Base-by-base conservation (phyloP, 163 green algal species). In the Volvox carteri region DNA sequence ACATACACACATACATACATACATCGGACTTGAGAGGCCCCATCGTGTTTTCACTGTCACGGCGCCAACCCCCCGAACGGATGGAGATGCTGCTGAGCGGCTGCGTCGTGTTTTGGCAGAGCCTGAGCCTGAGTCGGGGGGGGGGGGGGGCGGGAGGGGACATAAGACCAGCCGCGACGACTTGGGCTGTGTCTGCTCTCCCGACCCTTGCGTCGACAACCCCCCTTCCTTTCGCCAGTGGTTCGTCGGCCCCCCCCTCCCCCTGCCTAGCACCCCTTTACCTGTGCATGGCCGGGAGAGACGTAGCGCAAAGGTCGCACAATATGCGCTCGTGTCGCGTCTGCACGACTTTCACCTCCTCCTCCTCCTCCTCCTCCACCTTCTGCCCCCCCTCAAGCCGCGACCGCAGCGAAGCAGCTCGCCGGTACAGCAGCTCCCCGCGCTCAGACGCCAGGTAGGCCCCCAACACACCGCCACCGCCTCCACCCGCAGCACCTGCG, bases 261-360 rank as follows among this genome's bases (percentile, higher is more conserved):
- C 68, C 39, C 56, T 11, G 48, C 48, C 56, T 23, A 19, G 28
- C 56, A 19, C 56, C 68, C 11, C 35, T 33, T 72, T 56, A 88
- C 83, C 83, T 72, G 83, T 75, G 39, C 83, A 81, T 81, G 35
- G 30, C 67, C 8, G 83, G 48, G 4, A 88, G 77, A 50, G 62
- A 88, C 12, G 83, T 88, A 14, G 68, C 70, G 83, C 83, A 88
- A 48, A 42, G 14, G 83, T 88, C 83, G 39, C 83, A 88, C 44
- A 88, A 9, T 25, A 35, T 41, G 2, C 68, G 83, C 23, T 62
- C n/a, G 14, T 79, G 70, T 8, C 23, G 19, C 65, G 79, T 9
- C 7, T 72, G 35, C 7, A 60, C 46, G 2, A 33, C 7, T 33
- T 23, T 9, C 41, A 77, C 78, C 12, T 33, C 58, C 25, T n/a